phyloP scores from a whole-genome alignment of 805 yeast species.

The Teunomyces kruisii region DNA sequence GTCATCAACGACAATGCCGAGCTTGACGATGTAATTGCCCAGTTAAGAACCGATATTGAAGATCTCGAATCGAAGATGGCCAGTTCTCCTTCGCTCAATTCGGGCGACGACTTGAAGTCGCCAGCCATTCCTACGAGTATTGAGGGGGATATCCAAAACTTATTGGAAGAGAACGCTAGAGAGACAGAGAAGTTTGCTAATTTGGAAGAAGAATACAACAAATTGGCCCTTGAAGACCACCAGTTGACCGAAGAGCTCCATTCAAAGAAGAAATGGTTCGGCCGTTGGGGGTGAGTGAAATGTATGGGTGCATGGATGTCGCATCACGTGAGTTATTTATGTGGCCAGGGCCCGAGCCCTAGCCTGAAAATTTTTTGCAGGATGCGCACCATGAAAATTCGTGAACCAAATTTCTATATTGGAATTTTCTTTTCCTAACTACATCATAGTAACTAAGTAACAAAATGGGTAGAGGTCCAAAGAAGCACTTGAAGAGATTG shows the following conservation, averaged over 20 bases:
- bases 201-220: slow-evolving; percentile 36
- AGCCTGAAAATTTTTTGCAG: not conserved
- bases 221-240: slow-evolving; percentile 26
- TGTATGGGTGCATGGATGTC: no score
- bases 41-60: slow-evolving; percentile 27
- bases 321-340: not conserved
- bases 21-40: slow-evolving; percentile 44
- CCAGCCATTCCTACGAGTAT: slow-evolving; percentile 28
- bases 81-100: slow-evolving; percentile 9
- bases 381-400: slow-evolving; percentile 1
- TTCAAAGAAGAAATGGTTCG: slow-evolving; percentile 29
- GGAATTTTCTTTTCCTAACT: not conserved
- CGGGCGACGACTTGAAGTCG: slow-evolving; percentile 10
- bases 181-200: slow-evolving; percentile 39
- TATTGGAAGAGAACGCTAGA: slow-evolving; percentile 35
- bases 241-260: slow-evolving; percentile 22
- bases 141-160: slow-evolving; percentile 35
- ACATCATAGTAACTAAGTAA: slow-evolving; percentile 1
- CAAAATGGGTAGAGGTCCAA: slow-evolving; percentile 77
- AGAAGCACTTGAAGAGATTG: slow-evolving; percentile 37
- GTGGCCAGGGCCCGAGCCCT: not conserved
- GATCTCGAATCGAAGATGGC: slow-evolving; percentile 43
- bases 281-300: slow-evolving; percentile 21
- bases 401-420: not conserved
- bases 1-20: slow-evolving; percentile 72